phyloP scores from a whole-genome alignment of 2,329 filamentous ascomycete genomes.

The Berkeleyomyces basicola region DNA sequence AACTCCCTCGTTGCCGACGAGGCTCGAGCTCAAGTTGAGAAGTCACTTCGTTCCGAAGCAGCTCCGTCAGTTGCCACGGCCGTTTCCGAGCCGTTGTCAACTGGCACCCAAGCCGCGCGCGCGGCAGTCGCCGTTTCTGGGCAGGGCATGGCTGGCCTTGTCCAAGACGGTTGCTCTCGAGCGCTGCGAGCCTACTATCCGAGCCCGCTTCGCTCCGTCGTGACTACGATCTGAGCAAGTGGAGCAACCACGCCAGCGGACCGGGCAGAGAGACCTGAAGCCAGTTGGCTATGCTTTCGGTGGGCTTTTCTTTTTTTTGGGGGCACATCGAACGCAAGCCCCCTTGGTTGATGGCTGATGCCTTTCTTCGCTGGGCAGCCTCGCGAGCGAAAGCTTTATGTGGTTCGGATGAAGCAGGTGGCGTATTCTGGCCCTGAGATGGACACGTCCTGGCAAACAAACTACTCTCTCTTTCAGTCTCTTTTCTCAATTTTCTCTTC shows the following conservation, averaged over 20 bases:
- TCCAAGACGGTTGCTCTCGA: constrained; percentile 30
- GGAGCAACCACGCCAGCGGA: constrained; percentile 4
- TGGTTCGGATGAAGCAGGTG: constrained; percentile 11
- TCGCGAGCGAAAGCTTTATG: constrained; percentile 9
- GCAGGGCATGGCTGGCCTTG: constrained; percentile 18
- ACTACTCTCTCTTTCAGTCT: background rate
- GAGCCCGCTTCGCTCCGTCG: constrained; percentile 52
- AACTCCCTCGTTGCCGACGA: constrained; percentile 75
- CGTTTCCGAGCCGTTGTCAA: constrained; percentile 26
- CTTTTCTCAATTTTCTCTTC: background rate
- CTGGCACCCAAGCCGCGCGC: constrained; percentile 23
- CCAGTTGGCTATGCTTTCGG: background rate
- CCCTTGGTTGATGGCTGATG: background rate
- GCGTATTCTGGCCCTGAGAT: constrained; percentile 8
- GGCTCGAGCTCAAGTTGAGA: constrained; percentile 55
- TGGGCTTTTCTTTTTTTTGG: background rate
- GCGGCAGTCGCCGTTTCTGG: constrained; percentile 20
- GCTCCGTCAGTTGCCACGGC: constrained; percentile 27
- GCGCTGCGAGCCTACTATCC: constrained; percentile 35
- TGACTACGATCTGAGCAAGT: constrained; percentile 40
- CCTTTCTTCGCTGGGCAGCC: background rate
- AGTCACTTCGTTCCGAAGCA: constrained; percentile 21
- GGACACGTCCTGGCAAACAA: constrained; percentile 7
- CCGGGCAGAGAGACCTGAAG: background rate
- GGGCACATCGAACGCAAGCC: background rate